Base-by-base conservation (phyloP, 176 grass and related monocot species). In the Poa annua region DNA sequence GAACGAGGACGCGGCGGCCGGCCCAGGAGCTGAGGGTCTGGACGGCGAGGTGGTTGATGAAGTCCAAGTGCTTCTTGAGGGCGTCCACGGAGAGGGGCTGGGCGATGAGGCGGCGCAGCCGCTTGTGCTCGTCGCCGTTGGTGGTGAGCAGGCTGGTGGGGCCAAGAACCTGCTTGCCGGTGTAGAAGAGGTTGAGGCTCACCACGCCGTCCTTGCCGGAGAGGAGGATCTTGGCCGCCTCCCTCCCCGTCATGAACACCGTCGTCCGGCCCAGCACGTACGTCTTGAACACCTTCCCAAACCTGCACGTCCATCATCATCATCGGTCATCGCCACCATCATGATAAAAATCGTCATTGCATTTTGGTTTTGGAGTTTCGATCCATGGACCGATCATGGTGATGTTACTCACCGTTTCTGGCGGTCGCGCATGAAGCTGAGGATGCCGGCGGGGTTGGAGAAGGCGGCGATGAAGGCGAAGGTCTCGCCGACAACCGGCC, bases 241-340 rank as follows among this genome's bases (percentile, higher is more conserved):
- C 92, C n/a, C 86, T 76, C 26, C 92, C 92, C 0, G 88, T 94
- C 88, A 88, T 84, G 92, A 94, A 91, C 74, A 94, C 78, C 5
- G 88, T 94, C 17, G 83, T 61, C 88, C 92, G 75, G 0, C 92
- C 92, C 76, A 90, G 66, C 29, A 94, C 83, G 26, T 79, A 86
- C 50, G 88, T 94, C 80, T 94, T 94, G 88, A 94, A 94, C 80
- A 94, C 92, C 75, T 88, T 94, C 59, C 92, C 92, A 60, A 81
- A 90, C 32, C 91, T 92, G 60, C 24, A 17, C 25, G 0, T 17
- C 11, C 22, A 13, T 14, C 36, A 38, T 36, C 35, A 36, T 38
- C 36, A 6, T 6, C 36, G 6, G 29, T 29, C 29, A 29, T 29
- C 36, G 36, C 36, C 36, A 38, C 36, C 36, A 38, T 38, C 36